Evolutionary conservation across 140 eudicot genomes (phyloP).

Genomic region (Ambrosia hybrid): DNA sequence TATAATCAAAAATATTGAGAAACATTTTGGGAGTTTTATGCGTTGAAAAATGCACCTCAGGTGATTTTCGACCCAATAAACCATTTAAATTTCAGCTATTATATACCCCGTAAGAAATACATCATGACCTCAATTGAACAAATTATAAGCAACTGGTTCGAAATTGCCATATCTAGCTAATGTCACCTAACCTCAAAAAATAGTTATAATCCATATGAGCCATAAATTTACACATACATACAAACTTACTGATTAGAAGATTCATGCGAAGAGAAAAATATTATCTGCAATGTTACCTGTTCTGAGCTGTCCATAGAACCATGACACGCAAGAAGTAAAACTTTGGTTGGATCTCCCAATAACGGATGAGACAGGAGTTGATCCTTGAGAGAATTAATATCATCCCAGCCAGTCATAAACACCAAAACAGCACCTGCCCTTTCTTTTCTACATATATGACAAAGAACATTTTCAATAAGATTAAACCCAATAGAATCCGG

Average conservation of each 20-base stretch:
- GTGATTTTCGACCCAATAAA: background rate
- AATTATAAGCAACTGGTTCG: background rate
- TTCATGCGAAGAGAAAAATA: background rate
- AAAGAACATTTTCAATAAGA: slow-evolving; percentile 85
- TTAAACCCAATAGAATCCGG: slow-evolving; percentile 98
- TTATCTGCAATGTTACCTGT: slow-evolving; percentile 51
- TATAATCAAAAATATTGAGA: background rate
- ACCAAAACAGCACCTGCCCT: slow-evolving; percentile 95
- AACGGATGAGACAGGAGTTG: slow-evolving; percentile 86
- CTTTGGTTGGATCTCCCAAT: slow-evolving; percentile 83
- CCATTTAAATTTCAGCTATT: background rate
- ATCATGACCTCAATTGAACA: background rate
- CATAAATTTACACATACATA: background rate
- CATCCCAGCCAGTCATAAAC: slow-evolving; percentile 99
- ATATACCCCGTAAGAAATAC: background rate
- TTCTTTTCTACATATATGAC: slow-evolving; percentile 85
- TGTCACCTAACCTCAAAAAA: background rate
- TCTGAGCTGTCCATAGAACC: slow-evolving; percentile 98
- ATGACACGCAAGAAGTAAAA: slow-evolving; percentile 92
- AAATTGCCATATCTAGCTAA: background rate
- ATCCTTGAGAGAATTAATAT: slow-evolving; percentile 87
- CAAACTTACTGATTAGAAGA: background rate
- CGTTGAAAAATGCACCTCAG: background rate
- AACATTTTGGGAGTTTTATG: background rate
- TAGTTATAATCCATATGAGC: background rate